A percentile compares a stretch with the other conserved stretches of the same genome.
Conservation (phyloP, 495 filamentous ascomycete species). For the Staphylotrichum longicolle region DNA sequence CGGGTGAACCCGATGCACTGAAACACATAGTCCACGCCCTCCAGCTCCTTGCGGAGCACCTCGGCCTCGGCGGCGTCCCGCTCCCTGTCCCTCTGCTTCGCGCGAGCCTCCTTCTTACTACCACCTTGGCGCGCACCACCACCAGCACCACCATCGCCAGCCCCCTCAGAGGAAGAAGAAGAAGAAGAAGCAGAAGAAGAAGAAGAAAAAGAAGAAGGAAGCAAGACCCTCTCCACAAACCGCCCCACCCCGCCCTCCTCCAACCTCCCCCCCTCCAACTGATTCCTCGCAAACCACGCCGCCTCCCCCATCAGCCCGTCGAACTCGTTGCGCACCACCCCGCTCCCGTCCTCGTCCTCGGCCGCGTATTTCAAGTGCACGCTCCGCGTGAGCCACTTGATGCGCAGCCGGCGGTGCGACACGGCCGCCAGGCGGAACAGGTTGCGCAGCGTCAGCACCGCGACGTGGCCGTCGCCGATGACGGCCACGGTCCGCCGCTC, state of each 20-base stretch:
- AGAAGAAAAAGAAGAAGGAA: background rate
- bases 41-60: slow-evolving; percentile 1
- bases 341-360: slow-evolving; percentile 23
- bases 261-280: slow-evolving; percentile 37
- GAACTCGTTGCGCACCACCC: slow-evolving; percentile 31
- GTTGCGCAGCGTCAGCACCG: slow-evolving; percentile 44
- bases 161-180: too few relatives aligned
- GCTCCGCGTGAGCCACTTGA: slow-evolving; percentile 29
- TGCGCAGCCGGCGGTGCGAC: slow-evolving; percentile 41
- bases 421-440: slow-evolving; percentile 47
- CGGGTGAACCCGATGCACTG: slow-evolving; percentile 23
- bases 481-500: slow-evolving; percentile 21
- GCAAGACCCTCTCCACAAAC: slow-evolving; percentile 40
- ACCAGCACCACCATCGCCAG: background rate
- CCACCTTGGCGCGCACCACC: background rate
- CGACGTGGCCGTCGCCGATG: slow-evolving; percentile 28
- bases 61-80: background rate
- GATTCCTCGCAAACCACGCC: slow-evolving; percentile 12
- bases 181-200: too few relatives aligned
- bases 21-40: slow-evolving; percentile 21
- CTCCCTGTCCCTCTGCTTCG: background rate
- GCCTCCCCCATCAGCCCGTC: slow-evolving; percentile 36
- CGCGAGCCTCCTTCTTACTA: too few relatives aligned
- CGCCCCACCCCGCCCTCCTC: slow-evolving; percentile 48
- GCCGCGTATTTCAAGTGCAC: slow-evolving; percentile 17